Evolutionary conservation across 371 early-diverging fungal genomes (phyloP).

Genomic region (Rhizopus stolonifer): DNA sequence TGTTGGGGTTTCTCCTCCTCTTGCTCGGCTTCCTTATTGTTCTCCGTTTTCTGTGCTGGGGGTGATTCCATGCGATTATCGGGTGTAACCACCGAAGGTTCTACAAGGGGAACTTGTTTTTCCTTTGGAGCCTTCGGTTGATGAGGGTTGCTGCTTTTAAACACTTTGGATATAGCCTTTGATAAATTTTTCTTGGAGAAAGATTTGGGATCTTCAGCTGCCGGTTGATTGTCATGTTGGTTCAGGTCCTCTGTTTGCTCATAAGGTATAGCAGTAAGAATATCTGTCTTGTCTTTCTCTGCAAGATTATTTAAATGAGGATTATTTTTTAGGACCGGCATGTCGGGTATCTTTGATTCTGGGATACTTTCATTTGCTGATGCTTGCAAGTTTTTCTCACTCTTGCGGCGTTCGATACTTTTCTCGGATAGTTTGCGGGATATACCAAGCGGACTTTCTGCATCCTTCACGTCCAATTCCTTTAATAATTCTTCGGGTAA

Average conservation of each 20-base stretch:
- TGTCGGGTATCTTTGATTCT: no score
- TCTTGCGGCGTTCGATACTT: slow-evolving; percentile 31
- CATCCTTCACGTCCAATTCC: slow-evolving; percentile 16
- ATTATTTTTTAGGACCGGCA: no score
- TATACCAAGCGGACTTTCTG: slow-evolving; percentile 17
- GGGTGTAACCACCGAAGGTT: background rate
- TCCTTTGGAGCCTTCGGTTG: background rate
- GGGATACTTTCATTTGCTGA: background rate
- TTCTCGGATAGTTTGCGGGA: slow-evolving; percentile 24
- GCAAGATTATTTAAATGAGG: no score
- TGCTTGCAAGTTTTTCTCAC: slow-evolving; percentile 27
- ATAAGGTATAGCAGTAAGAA: slow-evolving; percentile 43
- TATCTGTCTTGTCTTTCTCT: slow-evolving; percentile 8
- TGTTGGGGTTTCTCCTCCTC: background rate
- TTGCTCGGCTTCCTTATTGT: background rate
- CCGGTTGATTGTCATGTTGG: background rate
- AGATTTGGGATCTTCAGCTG: no score
- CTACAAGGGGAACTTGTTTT: background rate
- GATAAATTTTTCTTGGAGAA: background rate
- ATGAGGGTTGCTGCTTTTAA: background rate
- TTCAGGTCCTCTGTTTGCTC: slow-evolving; percentile 19
- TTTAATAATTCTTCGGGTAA: slow-evolving; percentile 26
- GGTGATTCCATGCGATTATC: background rate
- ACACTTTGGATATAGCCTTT: slow-evolving; percentile 11
- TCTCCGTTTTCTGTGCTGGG: background rate